A percentile compares a stretch with the other conserved stretches of the same genome.
phyloP scores from a whole-genome alignment of 306 rosid genomes.

The Vigna nakashimae region DNA sequence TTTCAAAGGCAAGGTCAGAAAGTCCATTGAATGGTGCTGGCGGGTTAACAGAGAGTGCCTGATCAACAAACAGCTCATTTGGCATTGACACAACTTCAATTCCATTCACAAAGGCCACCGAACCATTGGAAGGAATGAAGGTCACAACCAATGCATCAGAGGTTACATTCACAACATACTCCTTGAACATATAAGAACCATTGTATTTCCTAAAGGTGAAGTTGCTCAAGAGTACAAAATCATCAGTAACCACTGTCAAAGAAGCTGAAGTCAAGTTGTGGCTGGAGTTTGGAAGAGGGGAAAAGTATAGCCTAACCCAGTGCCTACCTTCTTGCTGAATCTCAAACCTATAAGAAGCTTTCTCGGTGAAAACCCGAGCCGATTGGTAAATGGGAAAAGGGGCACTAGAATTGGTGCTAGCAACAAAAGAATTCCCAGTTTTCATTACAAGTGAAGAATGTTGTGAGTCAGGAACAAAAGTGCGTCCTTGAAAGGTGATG shows the following conservation, averaged over 20 bases:
- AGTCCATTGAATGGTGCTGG: conserved; percentile 61
- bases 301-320: conserved; percentile 83
- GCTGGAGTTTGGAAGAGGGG: conserved; percentile 53
- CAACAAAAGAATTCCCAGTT: conserved; percentile 61
- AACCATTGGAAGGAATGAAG: conserved; percentile 72
- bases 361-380: conserved; percentile 65
- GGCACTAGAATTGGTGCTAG: conserved; percentile 58
- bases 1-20: conserved; percentile 69
- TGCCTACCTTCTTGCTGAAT: conserved; percentile 71
- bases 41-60: conserved; percentile 70
- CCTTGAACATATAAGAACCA: conserved; percentile 75
- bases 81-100: conserved; percentile 89
- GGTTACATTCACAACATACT: conserved; percentile 75
- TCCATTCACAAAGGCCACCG: conserved; percentile 80
- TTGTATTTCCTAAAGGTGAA: conserved; percentile 66
- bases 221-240: conserved; percentile 76
- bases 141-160: conserved; percentile 64
- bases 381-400: conserved; percentile 74
- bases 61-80: conserved; percentile 65
- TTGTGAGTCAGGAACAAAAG: conserved; percentile 74
- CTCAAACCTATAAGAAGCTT: conserved; percentile 65
- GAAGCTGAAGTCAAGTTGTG: conserved; percentile 64
- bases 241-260: conserved; percentile 66
- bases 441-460: conserved; percentile 58
- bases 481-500: conserved; percentile 66